Evolutionary conservation across 179 eudicot species (phyloP).

Genomic region (Heliamphora pulchella): DNA sequence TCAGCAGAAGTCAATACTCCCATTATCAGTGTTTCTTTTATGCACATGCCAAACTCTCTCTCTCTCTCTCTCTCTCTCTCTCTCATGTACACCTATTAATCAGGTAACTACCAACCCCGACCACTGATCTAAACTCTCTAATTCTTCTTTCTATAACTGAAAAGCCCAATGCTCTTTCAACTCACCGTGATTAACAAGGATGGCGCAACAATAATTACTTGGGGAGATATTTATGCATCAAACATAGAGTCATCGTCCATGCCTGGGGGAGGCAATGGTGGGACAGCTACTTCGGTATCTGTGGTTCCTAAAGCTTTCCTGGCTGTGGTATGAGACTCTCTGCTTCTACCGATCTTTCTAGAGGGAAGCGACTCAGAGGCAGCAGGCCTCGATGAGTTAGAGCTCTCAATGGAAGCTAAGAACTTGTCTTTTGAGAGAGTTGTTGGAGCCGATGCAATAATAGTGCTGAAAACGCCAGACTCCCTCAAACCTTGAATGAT

Average conservation of each 20-base stretch:
- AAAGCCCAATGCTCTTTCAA: too few species aligned
- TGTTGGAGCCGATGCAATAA: constrained; percentile 50
- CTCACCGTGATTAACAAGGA: too few species aligned
- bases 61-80: too few species aligned
- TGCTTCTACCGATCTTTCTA: constrained; percentile 38
- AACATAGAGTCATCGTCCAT: constrained; percentile 21
- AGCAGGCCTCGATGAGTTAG: constrained; percentile 41
- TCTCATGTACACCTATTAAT: too few species aligned
- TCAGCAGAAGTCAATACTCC: too few species aligned
- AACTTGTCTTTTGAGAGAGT: constrained; percentile 43
- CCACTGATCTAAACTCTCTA: too few species aligned
- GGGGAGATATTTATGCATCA: constrained; percentile 26
- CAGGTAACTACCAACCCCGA: too few species aligned
- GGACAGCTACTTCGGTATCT: constrained; percentile 44
- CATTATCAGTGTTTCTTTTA: too few species aligned
- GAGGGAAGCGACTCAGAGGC: constrained; percentile 27
- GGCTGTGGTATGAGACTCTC: constrained; percentile 44
- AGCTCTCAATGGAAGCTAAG: constrained; percentile 42
- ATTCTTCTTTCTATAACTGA: too few species aligned
- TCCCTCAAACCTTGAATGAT: constrained; percentile 77
- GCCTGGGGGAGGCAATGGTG: constrained; percentile 61
- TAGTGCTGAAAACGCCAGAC: constrained; percentile 52
- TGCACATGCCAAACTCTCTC: too few species aligned
- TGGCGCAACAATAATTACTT: too few species aligned
- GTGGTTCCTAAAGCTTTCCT: constrained; percentile 39